Base-by-base conservation (phyloP, 495 filamentous ascomycete genomes). In the Peziza echinospora region DNA sequence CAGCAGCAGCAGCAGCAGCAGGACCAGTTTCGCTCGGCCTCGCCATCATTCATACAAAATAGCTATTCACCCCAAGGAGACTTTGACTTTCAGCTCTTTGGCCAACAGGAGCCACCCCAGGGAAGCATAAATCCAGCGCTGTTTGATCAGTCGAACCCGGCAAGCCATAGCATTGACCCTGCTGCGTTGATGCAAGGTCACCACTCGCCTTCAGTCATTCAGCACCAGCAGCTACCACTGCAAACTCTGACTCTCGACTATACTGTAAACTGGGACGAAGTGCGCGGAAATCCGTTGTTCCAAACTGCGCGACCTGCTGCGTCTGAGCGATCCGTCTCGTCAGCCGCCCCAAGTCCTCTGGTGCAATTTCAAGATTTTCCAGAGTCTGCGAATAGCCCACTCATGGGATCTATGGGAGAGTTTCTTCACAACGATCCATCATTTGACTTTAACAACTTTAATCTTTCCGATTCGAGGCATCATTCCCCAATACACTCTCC, bases 241-340 rank as follows among this genome's bases (percentile, higher is more conserved):
- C 68, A 47, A 76, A 89, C 63, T 89, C 19, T 73, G 71, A 26
- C 80, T 77, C 55, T 48, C 75, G 73, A 78, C 48, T 45, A 69
- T 25, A 57, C 64, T 40, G 53, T 55, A 40, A 79, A 84, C 45
- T 87, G 82, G 82, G 70, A 66, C 47, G 67, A 70, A 26, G 74
- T 84, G 60, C 68, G 73, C 46, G 64, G 64, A 39, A 75, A 77
- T 53, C 54, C 63, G 11, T 62, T 71, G 17, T 94, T 91, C 54
- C 74, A 79, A 47, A 64, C 66, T 5, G 85, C 94, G 60, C 73
- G 85, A 46, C 71, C 84, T 57, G 73, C 79, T 26, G 82, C 86
- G 1, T 94, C 87, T 5, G 89, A 94, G 58, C 82, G 80, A 53
- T 94, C 86, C 5, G 89, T 94, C 53, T 71, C 82, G 5, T 81